Base-by-base conservation (phyloP, 352 stramenopile genomes). In the Phytophthora pseudosyringae region DNA sequence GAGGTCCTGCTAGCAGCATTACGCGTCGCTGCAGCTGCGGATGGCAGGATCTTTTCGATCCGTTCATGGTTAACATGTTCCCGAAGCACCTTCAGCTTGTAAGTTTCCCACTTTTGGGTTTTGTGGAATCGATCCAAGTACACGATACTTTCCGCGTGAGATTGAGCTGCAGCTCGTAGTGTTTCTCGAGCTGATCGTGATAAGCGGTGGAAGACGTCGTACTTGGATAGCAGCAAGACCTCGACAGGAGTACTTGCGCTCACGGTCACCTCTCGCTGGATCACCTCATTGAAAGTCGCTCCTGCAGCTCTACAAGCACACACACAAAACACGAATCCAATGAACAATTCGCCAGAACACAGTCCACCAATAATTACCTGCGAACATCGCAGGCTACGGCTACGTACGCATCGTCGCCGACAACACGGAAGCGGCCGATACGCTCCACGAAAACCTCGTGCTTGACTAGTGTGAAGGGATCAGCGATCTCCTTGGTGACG, bases 331-430 rank as follows among this genome's bases (percentile, higher is more conserved):
- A 44, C 7, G 5, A 3, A 25, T 5, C 12, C 7, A 51, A 36
- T 21, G 21, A 21, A 21, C 21, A 21, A 21, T 21, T 21, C 21
- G 21, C 2, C 21, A 21, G 21, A 21, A 21, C 21, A 2, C 21
- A 21, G 21, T 21, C 21, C 21, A 21, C 21, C 21, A 21, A 21
- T 21, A 21, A 21, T 21, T 21, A 21, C 21, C 21, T 21, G 21
- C 21, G 21, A 21, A 21, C 21, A 21, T 21, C 21, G 21, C 21
- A 21, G 21, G 21, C 21, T 25, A 38, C 12, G 21, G 26, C 2
- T n/a, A 83, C 81, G 54, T 86, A 92, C 77, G 84, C 81, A 51
- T 93, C 84, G 35, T 91, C 82, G 1, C 82, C 82, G 6, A 93
- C 65, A 4, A 93, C 80, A 6, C 76, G 80, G 46, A 77, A 89